Evolutionary conservation across 805 yeast genomes (phyloP), one percentile per base, ranked within the genome.

Genomic region (Hanseniaspora mollemarum): DNA sequence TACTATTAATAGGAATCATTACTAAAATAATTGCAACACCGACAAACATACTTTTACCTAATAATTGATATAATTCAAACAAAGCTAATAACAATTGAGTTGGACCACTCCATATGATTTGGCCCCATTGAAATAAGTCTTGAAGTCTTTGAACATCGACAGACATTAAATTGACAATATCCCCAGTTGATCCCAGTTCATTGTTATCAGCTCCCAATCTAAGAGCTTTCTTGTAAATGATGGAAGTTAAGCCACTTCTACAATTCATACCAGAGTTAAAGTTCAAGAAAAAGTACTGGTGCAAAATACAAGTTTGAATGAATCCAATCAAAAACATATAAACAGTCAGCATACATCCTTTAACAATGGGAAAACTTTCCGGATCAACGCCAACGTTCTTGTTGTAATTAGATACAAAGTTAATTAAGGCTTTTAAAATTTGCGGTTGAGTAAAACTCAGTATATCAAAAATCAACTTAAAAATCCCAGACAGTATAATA

Each of bases 1-100:
- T 63, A 2, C 86, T 80, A 61, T 88, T 87, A 44, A 86, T 60
- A 4, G 96, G 95, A 56, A 87, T 78, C 76, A 87, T 79, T 28
- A 87, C 59, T 2, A 80, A 61, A 77, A 88, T 78, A 53, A 90
- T 78, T 29, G 75, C 66, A 13, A 90, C 94, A 64, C 97, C 97
- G 38, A 94, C 82, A 95, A 96, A 86, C 94, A 88, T 87, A n/a
- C 92, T 76, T 53, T 80, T 77, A 33, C 96, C 96, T 52, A 88
- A 66, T 41, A 88, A 67, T 3, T 76, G 74, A 64, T 87, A 76
- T 49, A 88, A 71, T 1, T 92, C 81, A 40, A 73, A 64, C 54
- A 88, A 71, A 71, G 96, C 87, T 52, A 88, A 66, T 22, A 73
- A 60, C 57, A 88, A 78, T 67, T 88, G 95, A 67, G 87, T 83